These are phyloP conservation scores for Tulasnella sp. DNA, from an alignment of 768 basidiomycete species.

Conservation along the genomic window DNA sequence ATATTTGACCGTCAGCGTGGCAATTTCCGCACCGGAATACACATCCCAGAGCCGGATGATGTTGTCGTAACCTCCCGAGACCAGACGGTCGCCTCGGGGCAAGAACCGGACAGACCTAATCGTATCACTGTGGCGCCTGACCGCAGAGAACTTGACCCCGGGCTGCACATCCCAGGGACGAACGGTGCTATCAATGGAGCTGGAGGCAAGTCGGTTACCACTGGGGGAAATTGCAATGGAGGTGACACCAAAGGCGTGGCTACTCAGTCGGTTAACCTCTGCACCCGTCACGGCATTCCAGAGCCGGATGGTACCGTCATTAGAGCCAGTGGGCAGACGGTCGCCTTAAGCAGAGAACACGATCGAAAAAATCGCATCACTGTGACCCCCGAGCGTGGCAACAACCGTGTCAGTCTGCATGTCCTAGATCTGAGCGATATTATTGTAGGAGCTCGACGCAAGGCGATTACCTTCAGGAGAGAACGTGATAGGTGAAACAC, in stretches of 20 bases:
- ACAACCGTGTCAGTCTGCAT: background rate
- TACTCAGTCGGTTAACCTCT: background rate
- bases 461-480: conserved; percentile 12
- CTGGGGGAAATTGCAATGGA: background rate
- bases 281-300: conserved; percentile 1
- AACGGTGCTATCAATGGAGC: background rate
- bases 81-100: background rate
- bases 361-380: background rate
- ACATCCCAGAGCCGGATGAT: too few relatives aligned
- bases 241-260: background rate
- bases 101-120: background rate
- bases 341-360: conserved; percentile 4
- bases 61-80: background rate
- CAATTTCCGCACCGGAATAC: too few relatives aligned
- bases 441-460: conserved; percentile 7
- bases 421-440: conserved; percentile 15
- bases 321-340: background rate
- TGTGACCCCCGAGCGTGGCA: too few relatives aligned
- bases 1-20: too few relatives aligned
- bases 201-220: background rate
- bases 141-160: background rate
- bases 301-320: conserved; percentile 6
- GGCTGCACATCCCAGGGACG: background rate
- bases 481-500: conserved; percentile 1
- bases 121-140: background rate